Base-by-base conservation (phyloP, 2,329 filamentous ascomycete genomes). In the Ceratocystis variospora region DNA sequence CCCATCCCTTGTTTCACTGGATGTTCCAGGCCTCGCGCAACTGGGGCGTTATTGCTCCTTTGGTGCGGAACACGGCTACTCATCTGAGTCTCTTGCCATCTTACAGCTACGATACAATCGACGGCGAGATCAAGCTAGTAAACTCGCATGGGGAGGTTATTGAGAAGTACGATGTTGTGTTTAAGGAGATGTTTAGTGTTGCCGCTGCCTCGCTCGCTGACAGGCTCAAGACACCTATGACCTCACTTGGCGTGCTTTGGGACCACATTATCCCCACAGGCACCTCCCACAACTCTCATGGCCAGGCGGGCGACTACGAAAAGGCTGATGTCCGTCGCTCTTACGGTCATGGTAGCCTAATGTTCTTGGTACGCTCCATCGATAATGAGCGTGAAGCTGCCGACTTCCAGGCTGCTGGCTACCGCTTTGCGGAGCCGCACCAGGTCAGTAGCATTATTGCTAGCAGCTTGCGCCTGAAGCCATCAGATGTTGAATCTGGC, bases 1-100 rank as follows among this genome's bases (percentile, higher is more conserved):
- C 84, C 0, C 90, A 96, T 72, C 84, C 88, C 0, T 84, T 92
- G 1, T 96, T 94, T 74, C 84, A 91, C 62, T 96, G 91, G 91
- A 87, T 94, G 71, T 95, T 89, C 72, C 83, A 88, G 66, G 88
- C 90, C 2, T 89, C 88, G 5, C 82, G 86, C 67, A 87, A 91
- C 73, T 96, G 91, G 91, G 73, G 76, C 6, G 81, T 83, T 50
- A 80, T 96, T 31, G 79, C 79, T 65, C 82, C 84, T 57, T 78
- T 94, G 4, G 79, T 95, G 28, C 82, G 83, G 5, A 82, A 82
- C 53, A 96, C 96, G 87, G 81, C 81, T 65, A 80, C 79, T 48
- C 89, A 94, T 70, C 75, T 96, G n/a, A 76, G 80, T 70, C 70
- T 79, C 73, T 72, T 83, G 69, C 74, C 79, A 5, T 74, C 75